Evolutionary conservation across 371 early-diverging fungal genomes (phyloP), one percentile per base, ranked within the genome.

Genomic region (Basidiobolus meristosporus): DNA sequence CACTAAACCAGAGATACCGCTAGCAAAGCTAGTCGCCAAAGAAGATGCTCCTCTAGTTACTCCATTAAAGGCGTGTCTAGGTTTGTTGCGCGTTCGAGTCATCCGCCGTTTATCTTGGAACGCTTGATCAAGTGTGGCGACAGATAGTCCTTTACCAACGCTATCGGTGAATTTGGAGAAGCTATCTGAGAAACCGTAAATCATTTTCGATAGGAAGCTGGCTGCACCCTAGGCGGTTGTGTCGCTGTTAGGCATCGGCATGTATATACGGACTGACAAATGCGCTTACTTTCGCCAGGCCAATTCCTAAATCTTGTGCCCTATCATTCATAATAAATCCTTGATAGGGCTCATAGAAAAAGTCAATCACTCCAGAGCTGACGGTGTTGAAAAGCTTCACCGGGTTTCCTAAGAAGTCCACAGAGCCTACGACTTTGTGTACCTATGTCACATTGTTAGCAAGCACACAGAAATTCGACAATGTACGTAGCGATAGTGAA

Each of bases 331-430:
- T 85, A 32, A 91, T 78, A 38, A 96, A 77, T 1, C 98, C 98
- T 62, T 91, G 88, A 65, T 84, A 82, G 0, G 98, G 97, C 47
- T 98, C 97, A 58, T 96, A 97, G 57, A 97, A 98, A 36, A 97
- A 69, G 50, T 93, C 96, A 0, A 73, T 69, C 0, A 96, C 92
- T 5, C 98, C 98, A 1, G 90, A 88, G 43, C 85, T 81, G 33
- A 98, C 62, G 43, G 74, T 95, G 57, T 71, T 91, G 54, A 96
- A 97, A 19, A 98, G 57, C 0, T 96, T 95, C 0, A 96, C 92
- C 0, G 98, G 98, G 49, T 98, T 98, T 18, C 98, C 98, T 30
- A 97, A 62, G 43, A 97, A 72, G 50, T 98, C 97, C 3, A 91
- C 96, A 10, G 93, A 90, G 1, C 98, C 98, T 5, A 97, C 63